These are phyloP conservation scores for Metschnikowia colocasiae DNA, from an alignment of 805 yeast genomes.

Conservation along the genomic window DNA sequence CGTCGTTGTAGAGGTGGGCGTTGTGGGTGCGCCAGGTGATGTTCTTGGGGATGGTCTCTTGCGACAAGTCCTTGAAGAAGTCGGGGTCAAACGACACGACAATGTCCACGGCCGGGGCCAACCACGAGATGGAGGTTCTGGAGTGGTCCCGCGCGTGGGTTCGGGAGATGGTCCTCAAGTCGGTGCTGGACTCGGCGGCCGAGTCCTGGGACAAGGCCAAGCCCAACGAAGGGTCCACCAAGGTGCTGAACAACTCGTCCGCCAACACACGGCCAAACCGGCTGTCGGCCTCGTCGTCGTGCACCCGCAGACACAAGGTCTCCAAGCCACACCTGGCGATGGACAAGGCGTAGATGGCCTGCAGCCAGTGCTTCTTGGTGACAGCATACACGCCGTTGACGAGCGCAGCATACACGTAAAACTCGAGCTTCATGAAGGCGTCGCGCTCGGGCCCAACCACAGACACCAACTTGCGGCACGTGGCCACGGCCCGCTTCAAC, in stretches of 20 bases:
- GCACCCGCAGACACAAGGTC: conserved; percentile 32
- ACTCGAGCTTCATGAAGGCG: conserved; percentile 25
- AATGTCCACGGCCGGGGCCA: conserved; percentile 39
- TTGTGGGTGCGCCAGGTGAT: conserved; percentile 51
- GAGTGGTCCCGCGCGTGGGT: conserved; percentile 34
- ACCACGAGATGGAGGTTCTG: conserved; percentile 30
- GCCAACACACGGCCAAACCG: conserved; percentile 38
- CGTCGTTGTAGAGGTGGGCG: conserved; percentile 67
- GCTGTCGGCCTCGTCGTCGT: conserved; percentile 4
- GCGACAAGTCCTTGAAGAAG: conserved; percentile 30
- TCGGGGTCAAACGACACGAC: conserved; percentile 36
- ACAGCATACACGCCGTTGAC: conserved; percentile 50
- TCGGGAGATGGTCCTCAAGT: conserved; percentile 49
- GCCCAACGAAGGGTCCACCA: conserved; percentile 64
- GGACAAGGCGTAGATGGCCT: conserved; percentile 51
- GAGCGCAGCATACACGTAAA: conserved; percentile 42
- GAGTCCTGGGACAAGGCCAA: conserved; percentile 47
- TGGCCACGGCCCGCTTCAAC: conserved; percentile 57
- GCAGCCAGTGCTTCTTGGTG: conserved; percentile 52
- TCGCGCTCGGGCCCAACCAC: conserved; percentile 40
- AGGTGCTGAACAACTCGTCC: conserved; percentile 52
- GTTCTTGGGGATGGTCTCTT: conserved; percentile 27
- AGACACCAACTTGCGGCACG: conserved; percentile 40
- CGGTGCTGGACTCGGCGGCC: conserved; percentile 26
- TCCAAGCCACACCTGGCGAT: conserved; percentile 61